Evolutionary conservation across 768 basidiomycete genomes (phyloP), one percentile per base, ranked within the genome.

Genomic region (Suillus subalutaceus): DNA sequence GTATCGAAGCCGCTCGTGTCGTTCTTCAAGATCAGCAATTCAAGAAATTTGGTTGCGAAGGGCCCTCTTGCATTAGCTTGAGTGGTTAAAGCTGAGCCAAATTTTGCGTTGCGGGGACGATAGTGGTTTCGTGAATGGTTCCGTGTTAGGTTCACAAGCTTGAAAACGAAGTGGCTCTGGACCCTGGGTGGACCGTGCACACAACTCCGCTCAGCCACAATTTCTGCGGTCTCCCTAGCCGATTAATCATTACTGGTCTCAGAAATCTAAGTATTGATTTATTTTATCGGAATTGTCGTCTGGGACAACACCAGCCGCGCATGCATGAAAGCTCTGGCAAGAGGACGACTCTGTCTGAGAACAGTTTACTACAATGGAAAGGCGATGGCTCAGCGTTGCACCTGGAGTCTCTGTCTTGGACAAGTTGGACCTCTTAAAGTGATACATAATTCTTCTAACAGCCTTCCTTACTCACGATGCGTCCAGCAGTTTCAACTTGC

Each of bases 181-280:
- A 56, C 55, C 55, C 55, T 35, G 55, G 55, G 32, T 56, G 32
- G 32, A 55, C 53, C 53, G 57, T 59, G 38, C n/a, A 38, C 16
- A 26, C 40, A 59, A 59, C 58, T 59, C 58, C 58, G 58, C 58
- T 59, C 18, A 59, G 58, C 58, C 37, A 37, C 40, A 59, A 23
- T 41, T 35, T 20, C 16, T 41, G 26, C 16, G 20, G 18, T n/a
- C 18, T 37, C 18, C 40, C 26, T 26, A 3, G 38, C 23, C 48
- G 12, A 48, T 48, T 48, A 23, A 26, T 26, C 26, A 48, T 38
- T 26, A 16, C 23, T 10, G 58, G 58, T 59, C 26, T 30, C 18
- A 41, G 23, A 41, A 59, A 41, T 9, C 26, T 26, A 53, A 30
- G 52, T 53, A 26, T 40, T 41, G 40, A 30, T 59, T 59, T 30